A percentile compares a stretch with the other conserved stretches of the same genome.
Conservation (phyloP, 805 yeast genomes). For the Schizosaccharomyces octosporus region DNA sequence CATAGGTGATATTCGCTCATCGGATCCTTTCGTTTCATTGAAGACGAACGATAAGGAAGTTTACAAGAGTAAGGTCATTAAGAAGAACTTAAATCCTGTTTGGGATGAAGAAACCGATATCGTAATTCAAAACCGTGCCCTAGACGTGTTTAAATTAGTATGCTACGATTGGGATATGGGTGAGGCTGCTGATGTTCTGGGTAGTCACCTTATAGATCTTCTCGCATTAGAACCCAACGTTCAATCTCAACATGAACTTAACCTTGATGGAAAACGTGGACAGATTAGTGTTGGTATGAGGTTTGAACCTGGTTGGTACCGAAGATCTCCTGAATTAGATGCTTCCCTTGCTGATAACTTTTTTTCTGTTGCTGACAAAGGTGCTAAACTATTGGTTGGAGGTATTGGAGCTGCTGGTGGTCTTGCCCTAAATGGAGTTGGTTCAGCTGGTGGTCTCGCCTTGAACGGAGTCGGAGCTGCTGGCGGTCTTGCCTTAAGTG, state of each 20-base stretch:
- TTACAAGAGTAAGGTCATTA: conserved; percentile 52
- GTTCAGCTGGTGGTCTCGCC: no score
- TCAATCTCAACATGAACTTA: conserved; percentile 27
- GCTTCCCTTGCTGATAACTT: conserved; percentile 33
- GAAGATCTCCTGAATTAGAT: conserved; percentile 39
- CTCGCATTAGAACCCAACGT: conserved; percentile 35
- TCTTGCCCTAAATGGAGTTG: no score
- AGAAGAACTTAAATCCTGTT: conserved; percentile 72
- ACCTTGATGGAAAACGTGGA: conserved; percentile 28
- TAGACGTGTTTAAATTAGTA: conserved; percentile 30
- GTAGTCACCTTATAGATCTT: conserved; percentile 34
- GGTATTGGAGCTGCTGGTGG: conserved; percentile 18
- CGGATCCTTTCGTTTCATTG: conserved; percentile 70
- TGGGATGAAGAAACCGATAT: conserved; percentile 54
- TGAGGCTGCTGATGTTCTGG: conserved; percentile 60
- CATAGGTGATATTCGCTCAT: conserved; percentile 54
- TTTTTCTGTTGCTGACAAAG: conserved; percentile 35
- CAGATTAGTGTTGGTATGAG: conserved; percentile 14
- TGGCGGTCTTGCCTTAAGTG: conserved; percentile 13
- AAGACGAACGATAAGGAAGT: conserved; percentile 37
- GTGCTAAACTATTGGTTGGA: conserved; percentile 12
- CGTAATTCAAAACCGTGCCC: conserved; percentile 35
- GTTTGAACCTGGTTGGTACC: conserved; percentile 27
- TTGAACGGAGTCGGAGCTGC: conserved; percentile 26
- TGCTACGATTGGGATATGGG: conserved; percentile 88